Evolutionary conservation across 2,329 filamentous ascomycete genomes (phyloP).

Genomic region (Epichloe gansuensis): DNA sequence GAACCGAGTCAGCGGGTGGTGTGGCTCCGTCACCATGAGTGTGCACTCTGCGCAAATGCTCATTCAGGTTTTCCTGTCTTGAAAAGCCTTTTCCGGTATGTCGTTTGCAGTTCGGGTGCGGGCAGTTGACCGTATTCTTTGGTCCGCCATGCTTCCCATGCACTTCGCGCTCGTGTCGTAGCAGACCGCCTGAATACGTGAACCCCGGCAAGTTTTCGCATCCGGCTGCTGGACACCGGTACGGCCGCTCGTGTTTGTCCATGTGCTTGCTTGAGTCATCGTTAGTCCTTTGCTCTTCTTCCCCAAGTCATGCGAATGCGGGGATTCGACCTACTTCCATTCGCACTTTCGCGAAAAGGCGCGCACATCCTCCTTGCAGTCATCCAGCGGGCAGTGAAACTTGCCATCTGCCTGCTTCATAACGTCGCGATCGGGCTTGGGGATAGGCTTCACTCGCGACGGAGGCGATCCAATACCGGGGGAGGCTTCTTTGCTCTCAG

Average conservation of each 20-base stretch:
- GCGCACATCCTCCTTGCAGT: constrained; percentile 51
- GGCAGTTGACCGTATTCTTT: constrained; percentile 77
- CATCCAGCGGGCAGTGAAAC: constrained; percentile 58
- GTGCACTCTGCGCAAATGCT: constrained; percentile 86
- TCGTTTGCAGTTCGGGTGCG: constrained; percentile 76
- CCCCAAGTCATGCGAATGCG: not conserved
- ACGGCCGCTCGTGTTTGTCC: constrained; percentile 94
- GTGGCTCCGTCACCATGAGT: constrained; percentile 32
- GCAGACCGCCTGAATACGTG: constrained; percentile 82
- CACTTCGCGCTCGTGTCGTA: constrained; percentile 86
- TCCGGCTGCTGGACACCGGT: constrained; percentile 68
- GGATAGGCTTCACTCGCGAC: constrained; percentile 37
- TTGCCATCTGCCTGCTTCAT: constrained; percentile 58
- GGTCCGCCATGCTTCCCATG: constrained; percentile 83
- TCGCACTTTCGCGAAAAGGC: constrained; percentile 77
- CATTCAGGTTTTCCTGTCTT: constrained; percentile 83
- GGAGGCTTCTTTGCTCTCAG: constrained; percentile 23
- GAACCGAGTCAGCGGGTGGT: constrained; percentile 21
- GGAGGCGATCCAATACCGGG: constrained; percentile 20
- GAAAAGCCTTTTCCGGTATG: constrained; percentile 83
- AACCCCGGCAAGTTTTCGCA: constrained; percentile 90
- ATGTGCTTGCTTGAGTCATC: constrained; percentile 66
- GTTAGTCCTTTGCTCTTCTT: constrained; percentile 11
- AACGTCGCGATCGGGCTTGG: constrained; percentile 45
- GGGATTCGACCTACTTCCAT: constrained; percentile 61